Evolutionary conservation across 768 basidiomycete species (phyloP).

Genomic region (Guyanaporus albipodus): DNA sequence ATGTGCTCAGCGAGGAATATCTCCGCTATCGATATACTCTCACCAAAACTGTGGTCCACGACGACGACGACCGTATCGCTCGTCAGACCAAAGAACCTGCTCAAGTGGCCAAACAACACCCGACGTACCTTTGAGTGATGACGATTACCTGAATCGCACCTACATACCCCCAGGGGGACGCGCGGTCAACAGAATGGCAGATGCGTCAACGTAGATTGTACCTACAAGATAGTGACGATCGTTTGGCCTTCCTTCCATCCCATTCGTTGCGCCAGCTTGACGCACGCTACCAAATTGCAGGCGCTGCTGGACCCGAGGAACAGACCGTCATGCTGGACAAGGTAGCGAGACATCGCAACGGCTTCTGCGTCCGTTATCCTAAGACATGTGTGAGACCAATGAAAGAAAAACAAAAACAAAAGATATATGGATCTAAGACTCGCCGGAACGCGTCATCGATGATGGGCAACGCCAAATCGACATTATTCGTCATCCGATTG

Average conservation of each 20-base stretch:
- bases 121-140: constrained; percentile 86
- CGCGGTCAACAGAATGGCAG: background rate
- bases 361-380: constrained; percentile 94
- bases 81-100: background rate
- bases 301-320: constrained; percentile 97
- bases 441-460: constrained; percentile 90
- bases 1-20: too few relatives aligned
- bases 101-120: constrained; percentile 12
- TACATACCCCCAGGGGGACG: constrained; percentile 25
- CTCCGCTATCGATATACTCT: constrained; percentile 20
- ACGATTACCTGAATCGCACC: constrained; percentile 86
- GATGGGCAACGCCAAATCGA: constrained; percentile 77
- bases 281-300: constrained; percentile 90
- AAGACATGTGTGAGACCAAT: background rate
- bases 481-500: constrained; percentile 89
- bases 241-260: constrained; percentile 65
- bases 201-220: constrained; percentile 5
- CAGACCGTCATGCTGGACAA: constrained; percentile 86
- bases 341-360: constrained; percentile 91
- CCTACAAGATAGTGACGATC: constrained; percentile 84
- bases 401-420: background rate
- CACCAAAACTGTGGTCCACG: constrained; percentile 47
- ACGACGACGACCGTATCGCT: background rate
- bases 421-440: background rate
- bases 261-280: constrained; percentile 70